Conservation (phyloP, 1,284 basidiomycete species). For the Cystobasidium sp. region DNA sequence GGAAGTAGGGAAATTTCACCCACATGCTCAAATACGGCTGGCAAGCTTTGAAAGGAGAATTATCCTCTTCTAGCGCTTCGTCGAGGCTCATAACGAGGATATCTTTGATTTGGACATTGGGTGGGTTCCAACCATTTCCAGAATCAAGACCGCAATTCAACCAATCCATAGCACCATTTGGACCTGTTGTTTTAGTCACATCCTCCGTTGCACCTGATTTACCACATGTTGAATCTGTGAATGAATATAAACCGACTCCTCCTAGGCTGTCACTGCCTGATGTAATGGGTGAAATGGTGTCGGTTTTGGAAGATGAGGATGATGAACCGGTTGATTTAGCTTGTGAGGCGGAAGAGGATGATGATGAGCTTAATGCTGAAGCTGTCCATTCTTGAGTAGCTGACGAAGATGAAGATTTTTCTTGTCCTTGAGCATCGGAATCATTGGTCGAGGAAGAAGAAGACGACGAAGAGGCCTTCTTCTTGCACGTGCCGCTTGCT, state of each 20-base stretch:
- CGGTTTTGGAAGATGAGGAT: neutral
- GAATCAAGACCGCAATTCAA: slow-evolving; percentile 68
- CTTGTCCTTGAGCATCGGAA: neutral
- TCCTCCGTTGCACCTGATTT: slow-evolving; percentile 58
- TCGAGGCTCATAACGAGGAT: slow-evolving; percentile 63
- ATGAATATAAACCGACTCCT: slow-evolving; percentile 29
- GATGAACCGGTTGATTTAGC: neutral
- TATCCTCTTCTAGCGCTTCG: slow-evolving; percentile 61
- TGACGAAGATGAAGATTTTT: neutral
- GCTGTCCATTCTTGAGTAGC: neutral
- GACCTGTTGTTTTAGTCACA: slow-evolving; percentile 63
- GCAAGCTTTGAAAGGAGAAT: slow-evolving; percentile 70
- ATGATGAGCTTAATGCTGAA: neutral
- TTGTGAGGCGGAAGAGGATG: slow-evolving; percentile 2
- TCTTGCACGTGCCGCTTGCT: slow-evolving; percentile 17
- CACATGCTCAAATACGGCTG: slow-evolving; percentile 61
- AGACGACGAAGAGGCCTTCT: slow-evolving; percentile 3
- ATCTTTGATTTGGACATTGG: slow-evolving; percentile 59
- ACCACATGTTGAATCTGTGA: slow-evolving; percentile 45
- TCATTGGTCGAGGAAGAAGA: neutral
- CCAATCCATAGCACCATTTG: slow-evolving; percentile 76
- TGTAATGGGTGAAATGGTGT: slow-evolving; percentile 18
- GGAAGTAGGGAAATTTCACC: neutral
- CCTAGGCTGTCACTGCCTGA: slow-evolving; percentile 22
- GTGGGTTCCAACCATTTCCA: slow-evolving; percentile 33